A percentile compares a stretch with the other conserved stretches of the same genome.
Evolutionary conservation across 257 asterid genomes (phyloP).

Genomic region (Solanum paucissectum): DNA sequence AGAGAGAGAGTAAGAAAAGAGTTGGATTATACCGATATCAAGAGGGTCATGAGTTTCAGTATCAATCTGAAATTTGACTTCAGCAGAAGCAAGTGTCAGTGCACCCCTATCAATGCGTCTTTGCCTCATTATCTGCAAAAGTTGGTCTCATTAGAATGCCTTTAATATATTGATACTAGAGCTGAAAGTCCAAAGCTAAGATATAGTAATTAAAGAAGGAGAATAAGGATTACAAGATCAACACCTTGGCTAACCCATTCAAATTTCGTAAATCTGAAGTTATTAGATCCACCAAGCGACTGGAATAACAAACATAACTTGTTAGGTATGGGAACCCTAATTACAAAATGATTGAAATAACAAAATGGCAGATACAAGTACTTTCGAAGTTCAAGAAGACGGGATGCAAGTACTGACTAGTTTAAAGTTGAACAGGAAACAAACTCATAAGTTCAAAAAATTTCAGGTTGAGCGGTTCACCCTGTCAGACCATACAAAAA

Average conservation of each 20-base stretch:
- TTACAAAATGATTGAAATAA: not conserved
- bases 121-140: slow-evolving; percentile 86
- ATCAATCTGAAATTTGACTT: slow-evolving; percentile 94
- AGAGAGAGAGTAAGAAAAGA: not conserved
- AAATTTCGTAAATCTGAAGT: slow-evolving; percentile 88
- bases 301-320: slow-evolving; percentile 19
- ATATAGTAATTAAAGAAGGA: not conserved
- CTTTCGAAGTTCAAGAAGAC: not conserved
- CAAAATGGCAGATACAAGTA: not conserved
- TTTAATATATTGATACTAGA: not conserved
- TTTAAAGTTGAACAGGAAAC: not conserved
- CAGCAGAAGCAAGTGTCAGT: slow-evolving; percentile 98
- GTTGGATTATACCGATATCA: slow-evolving; percentile 64
- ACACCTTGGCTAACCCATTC: slow-evolving; percentile 89
- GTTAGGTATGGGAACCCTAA: not conserved
- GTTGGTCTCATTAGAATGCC: not conserved
- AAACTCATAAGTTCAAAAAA: not conserved
- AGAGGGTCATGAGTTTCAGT: slow-evolving; percentile 99
- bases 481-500: not conserved
- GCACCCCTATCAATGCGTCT: slow-evolving; percentile 97
- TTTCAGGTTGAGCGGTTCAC: not conserved
- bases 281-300: slow-evolving; percentile 86
- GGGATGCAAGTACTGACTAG: not conserved
- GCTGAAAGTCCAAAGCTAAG: not conserved
- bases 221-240: not conserved